A percentile compares a stretch with the other conserved stretches of the same genome.
phyloP scores from a whole-genome alignment of 495 filamentous ascomycete genomes.

The Penicillium atrosanguineum region DNA sequence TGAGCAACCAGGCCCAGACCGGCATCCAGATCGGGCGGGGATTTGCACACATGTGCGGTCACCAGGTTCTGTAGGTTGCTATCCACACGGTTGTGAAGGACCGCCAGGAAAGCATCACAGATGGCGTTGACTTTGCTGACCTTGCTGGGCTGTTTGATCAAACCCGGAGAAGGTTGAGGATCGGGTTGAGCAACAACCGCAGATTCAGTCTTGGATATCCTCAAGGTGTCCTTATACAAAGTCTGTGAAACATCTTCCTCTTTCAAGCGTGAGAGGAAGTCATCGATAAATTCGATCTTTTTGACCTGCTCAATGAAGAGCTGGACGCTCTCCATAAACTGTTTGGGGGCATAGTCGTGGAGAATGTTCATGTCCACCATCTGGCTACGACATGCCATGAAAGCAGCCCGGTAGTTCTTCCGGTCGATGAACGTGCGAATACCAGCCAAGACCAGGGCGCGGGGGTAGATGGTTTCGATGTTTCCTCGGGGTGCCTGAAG shows the following conservation, averaged over 20 bases:
- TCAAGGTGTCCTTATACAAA: slow-evolving; percentile 84
- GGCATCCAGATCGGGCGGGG: slow-evolving; percentile 83
- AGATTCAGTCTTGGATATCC: slow-evolving; percentile 32
- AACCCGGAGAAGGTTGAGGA: slow-evolving; percentile 3
- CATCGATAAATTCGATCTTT: slow-evolving; percentile 80
- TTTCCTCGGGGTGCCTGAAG: slow-evolving; percentile 95
- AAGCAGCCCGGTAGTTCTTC: slow-evolving; percentile 80
- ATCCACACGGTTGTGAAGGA: slow-evolving; percentile 58
- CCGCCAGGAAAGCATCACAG: slow-evolving; percentile 78
- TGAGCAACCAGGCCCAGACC: slow-evolving; percentile 75
- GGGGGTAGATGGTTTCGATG: slow-evolving; percentile 89
- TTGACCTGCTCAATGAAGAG: slow-evolving; percentile 85
- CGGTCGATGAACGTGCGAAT: slow-evolving; percentile 75
- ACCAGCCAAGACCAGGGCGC: slow-evolving; percentile 87
- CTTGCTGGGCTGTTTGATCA: slow-evolving; percentile 19
- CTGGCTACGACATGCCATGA: slow-evolving; percentile 82
- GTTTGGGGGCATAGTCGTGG: slow-evolving; percentile 83
- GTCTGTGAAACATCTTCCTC: slow-evolving; percentile 93
- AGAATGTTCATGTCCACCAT: slow-evolving; percentile 97
- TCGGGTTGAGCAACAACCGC: slow-evolving; percentile 28
- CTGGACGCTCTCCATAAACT: slow-evolving; percentile 73
- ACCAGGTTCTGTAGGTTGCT: slow-evolving; percentile 87
- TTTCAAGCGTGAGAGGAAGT: slow-evolving; percentile 85
- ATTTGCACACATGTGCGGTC: slow-evolving; percentile 91
- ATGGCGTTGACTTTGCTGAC: slow-evolving; percentile 77